These are phyloP conservation scores for Phoma sp. DNA, from an alignment of 2,329 filamentous ascomycete species.

Conservation along the genomic window DNA sequence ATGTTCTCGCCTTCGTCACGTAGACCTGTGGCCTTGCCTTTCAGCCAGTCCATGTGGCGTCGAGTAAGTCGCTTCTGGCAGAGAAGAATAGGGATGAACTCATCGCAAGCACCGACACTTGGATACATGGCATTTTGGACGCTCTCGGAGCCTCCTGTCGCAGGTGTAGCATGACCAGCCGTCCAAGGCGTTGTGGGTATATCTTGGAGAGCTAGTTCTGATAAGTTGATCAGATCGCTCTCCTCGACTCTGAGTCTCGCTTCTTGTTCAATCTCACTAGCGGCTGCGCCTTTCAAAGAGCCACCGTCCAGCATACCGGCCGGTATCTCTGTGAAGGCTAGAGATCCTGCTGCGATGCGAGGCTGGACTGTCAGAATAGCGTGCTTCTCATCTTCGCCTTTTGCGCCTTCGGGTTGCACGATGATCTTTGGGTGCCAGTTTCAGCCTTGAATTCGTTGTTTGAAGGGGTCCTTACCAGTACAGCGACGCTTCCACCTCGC, in stretches of 20 bases:
- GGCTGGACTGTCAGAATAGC: slow-evolving; percentile 64
- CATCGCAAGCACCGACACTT: slow-evolving; percentile 63
- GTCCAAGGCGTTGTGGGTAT: not conserved
- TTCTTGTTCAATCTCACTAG: slow-evolving; percentile 64
- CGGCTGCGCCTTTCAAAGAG: slow-evolving; percentile 61
- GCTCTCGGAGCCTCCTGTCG: not conserved
- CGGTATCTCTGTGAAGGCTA: slow-evolving; percentile 63
- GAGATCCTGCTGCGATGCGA: slow-evolving; percentile 61
- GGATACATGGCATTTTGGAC: slow-evolving; percentile 57
- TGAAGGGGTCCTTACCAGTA: slow-evolving; percentile 54
- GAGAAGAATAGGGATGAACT: slow-evolving; percentile 64
- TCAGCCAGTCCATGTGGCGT: slow-evolving; percentile 56
- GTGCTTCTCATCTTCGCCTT: slow-evolving; percentile 47
- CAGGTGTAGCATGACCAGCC: not conserved
- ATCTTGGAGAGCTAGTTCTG: slow-evolving; percentile 53
- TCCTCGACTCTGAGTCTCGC: slow-evolving; percentile 59
- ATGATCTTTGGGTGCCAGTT: slow-evolving; percentile 55
- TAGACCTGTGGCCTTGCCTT: slow-evolving; percentile 62
- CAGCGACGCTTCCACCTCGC: slow-evolving; percentile 63
- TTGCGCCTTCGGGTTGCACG: slow-evolving; percentile 57
- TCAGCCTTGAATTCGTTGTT: not conserved
- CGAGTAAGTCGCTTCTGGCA: slow-evolving; percentile 60
- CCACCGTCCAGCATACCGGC: slow-evolving; percentile 67
- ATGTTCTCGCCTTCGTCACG: slow-evolving; percentile 65
- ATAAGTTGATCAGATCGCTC: slow-evolving; percentile 61